Percentiles rank a stretch among this genome's conserved stretches.
These are phyloP conservation scores for Beauveria sp. DNA, from an alignment of 2,329 filamentous ascomycete species.

Conservation along the genomic window DNA sequence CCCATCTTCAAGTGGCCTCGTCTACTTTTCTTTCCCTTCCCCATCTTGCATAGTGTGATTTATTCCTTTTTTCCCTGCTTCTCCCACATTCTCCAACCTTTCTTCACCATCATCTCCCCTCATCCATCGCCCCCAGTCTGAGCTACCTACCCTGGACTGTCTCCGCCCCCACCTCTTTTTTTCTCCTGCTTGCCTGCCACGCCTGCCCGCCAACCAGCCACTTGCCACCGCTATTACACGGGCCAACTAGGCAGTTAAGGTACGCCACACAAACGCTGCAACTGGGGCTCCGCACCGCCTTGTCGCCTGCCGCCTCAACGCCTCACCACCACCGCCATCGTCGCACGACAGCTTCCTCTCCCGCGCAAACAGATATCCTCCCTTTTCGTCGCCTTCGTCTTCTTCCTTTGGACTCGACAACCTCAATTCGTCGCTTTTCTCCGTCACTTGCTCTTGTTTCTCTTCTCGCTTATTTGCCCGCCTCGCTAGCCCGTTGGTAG, in stretches of 20 bases:
- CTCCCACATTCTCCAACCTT: neutral
- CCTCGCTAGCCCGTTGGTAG: conserved; percentile 12
- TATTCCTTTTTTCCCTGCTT: neutral
- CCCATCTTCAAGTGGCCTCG: neutral
- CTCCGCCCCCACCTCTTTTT: neutral
- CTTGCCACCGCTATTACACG: too few species aligned
- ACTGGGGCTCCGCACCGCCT: neutral
- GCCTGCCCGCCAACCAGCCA: too few species aligned
- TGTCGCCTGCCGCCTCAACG: neutral
- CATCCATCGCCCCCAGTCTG: neutral
- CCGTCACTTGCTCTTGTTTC: neutral
- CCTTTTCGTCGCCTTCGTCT: neutral
- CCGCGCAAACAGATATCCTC: conserved; percentile 1
- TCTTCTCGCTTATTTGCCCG: neutral
- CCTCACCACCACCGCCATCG: neutral
- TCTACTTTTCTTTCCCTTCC: neutral
- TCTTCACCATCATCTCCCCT: neutral
- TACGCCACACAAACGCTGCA: neutral
- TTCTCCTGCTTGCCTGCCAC: too few species aligned
- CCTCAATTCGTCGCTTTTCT: neutral
- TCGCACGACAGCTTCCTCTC: conserved; percentile 3
- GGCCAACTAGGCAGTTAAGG: too few species aligned
- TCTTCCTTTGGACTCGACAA: neutral
- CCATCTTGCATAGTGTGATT: neutral
- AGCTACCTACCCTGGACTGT: neutral